Conservation (phyloP, 2,329 filamentous ascomycete genomes). For the Ophiostoma novo-ulmi region DNA sequence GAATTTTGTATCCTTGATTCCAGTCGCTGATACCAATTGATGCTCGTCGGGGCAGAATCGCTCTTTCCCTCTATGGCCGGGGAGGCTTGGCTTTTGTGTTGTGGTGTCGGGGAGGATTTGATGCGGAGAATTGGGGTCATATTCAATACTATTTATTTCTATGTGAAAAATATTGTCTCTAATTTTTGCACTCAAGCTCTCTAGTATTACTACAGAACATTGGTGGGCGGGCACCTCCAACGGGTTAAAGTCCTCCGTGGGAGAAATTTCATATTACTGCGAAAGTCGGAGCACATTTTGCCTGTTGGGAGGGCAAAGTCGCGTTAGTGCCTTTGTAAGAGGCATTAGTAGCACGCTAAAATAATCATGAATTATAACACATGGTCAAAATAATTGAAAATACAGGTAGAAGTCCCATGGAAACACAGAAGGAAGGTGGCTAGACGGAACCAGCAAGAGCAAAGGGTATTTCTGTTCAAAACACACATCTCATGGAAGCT, state of each 20-base stretch:
- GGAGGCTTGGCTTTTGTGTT: not conserved
- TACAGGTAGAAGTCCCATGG: not conserved
- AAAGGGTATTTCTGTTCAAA: not conserved
- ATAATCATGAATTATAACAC: not conserved
- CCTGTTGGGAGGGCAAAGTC: not conserved
- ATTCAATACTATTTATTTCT: not conserved
- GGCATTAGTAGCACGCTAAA: not conserved
- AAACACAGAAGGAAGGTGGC: not conserved
- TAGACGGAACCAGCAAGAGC: not conserved
- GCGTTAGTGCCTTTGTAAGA: conserved; percentile 9
- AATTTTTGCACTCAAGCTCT: not conserved
- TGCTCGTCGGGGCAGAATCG: not conserved
- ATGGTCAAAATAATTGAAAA: not conserved
- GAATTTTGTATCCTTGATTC: not conserved
- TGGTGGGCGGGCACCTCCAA: conserved; percentile 17
- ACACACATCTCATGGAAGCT: not conserved
- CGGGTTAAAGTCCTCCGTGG: conserved; percentile 23
- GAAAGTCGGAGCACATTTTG: conserved; percentile 18
- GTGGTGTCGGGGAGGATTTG: not conserved
- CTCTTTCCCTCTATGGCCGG: not conserved
- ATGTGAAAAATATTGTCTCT: not conserved
- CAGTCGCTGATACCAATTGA: not conserved
- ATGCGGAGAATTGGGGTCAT: not conserved
- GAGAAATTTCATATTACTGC: conserved; percentile 12
- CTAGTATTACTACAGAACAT: not conserved